Percentiles rank a stretch among this genome's conserved stretches.
These are phyloP conservation scores for Scedosporium boydii DNA, from an alignment of 2,329 filamentous ascomycete species.

Conservation along the genomic window DNA sequence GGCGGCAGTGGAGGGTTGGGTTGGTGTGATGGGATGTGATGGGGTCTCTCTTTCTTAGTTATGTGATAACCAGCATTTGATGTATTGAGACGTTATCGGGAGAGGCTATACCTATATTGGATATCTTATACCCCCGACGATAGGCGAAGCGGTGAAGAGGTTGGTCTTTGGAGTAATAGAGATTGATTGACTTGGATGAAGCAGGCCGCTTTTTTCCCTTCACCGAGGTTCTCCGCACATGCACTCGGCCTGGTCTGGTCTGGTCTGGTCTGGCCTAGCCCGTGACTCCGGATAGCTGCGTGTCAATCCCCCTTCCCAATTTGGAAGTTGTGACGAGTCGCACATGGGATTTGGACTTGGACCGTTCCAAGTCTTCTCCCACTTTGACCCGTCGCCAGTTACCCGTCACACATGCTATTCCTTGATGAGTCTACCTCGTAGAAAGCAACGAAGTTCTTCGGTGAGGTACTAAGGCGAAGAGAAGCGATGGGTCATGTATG, in stretches of 20 bases:
- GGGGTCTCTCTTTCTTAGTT: not conserved
- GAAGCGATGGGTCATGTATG: no score
- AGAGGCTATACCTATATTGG: not conserved
- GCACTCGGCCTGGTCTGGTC: no score
- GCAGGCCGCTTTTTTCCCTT: not conserved
- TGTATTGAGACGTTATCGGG: not conserved
- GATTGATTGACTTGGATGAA: no score
- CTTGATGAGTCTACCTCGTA: no score
- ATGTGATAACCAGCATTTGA: not conserved
- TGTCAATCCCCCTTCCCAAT: not conserved
- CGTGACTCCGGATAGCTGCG: not conserved
- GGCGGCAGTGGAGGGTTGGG: slow-evolving; percentile 34
- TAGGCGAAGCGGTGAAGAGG: not conserved
- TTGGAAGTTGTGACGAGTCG: not conserved
- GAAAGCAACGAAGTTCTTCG: no score
- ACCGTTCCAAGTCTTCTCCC: no score
- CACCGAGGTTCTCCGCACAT: not conserved
- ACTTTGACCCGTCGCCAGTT: no score
- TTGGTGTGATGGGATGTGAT: slow-evolving; percentile 21
- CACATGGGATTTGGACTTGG: no score
- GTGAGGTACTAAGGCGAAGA: no score
- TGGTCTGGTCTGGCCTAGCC: not conserved
- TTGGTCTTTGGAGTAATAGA: not conserved
- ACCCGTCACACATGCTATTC: no score
- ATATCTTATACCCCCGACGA: not conserved